Evolutionary conservation across 306 rosid species (phyloP), one percentile per base, ranked within the genome.

Genomic region (Trichosanthes truncata): DNA sequence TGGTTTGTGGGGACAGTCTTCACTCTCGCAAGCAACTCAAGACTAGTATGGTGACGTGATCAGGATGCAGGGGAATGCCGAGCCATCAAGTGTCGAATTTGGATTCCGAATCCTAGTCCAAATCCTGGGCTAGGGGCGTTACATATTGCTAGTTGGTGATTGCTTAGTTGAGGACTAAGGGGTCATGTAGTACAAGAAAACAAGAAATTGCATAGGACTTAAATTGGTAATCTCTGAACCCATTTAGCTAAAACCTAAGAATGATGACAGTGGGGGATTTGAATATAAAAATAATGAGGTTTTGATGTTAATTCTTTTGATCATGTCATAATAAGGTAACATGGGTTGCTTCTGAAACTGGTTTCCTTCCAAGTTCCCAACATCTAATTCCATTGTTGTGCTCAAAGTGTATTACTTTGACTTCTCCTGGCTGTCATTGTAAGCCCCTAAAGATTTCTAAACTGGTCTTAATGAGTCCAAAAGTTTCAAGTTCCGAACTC

Each of bases 121-220:
- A n/a, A n/a, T n/a, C n/a, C n/a, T n/a, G n/a, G n/a, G n/a, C n/a
- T n/a, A n/a, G n/a, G n/a, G n/a, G n/a, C n/a, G n/a, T n/a, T n/a
- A n/a, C n/a, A n/a, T n/a, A n/a, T 66, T 69, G 55, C 33, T 69
- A 41, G 35, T 71, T 12, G 38, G 53, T 0, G 41, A 72, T 72
- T 72, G 59, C 35, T 72, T 23, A 72, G 57, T 26, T 29, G 60
- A 71, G 76, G 35, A 8, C 26, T 71, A 23, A 71, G 76, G 76
- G 12, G 20, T 43, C n/a, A 41, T 69, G 76, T 41, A 41, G 14
- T 18, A 48, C 23, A 33, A 48, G 60, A 20, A 74, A 74, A 46
- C 78, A 74, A 49, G 45, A 74, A 74, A 29, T 74, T 74, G 61
- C 33, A 43, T 68, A 49, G 9, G 40, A 46, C 40, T 72, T 72